Conservation (phyloP, 1,139 yeast genomes). For the Saccharomycopsis hybrid region DNA sequence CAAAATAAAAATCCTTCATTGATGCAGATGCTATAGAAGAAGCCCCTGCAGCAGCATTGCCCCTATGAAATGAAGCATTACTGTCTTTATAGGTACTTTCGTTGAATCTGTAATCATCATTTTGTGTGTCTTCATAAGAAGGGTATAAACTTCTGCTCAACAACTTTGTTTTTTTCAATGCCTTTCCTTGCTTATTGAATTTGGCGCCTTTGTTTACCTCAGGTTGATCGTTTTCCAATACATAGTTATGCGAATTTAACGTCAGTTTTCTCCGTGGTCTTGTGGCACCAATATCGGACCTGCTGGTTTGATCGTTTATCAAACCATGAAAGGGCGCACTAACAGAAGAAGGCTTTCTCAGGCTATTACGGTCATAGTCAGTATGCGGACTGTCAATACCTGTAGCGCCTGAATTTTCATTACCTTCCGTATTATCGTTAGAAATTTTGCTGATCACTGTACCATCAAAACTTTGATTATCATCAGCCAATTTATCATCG, state of each 20-base stretch:
- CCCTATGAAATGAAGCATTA: background rate
- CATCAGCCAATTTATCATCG: too few species aligned
- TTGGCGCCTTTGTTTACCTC: conserved; percentile 1
- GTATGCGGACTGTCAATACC: too few species aligned
- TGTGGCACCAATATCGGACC: too few species aligned
- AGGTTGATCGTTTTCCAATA: background rate
- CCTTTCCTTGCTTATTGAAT: conserved; percentile 11
- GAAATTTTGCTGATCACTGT: too few species aligned
- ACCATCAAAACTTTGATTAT: too few species aligned
- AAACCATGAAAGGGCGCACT: conserved; percentile 5
- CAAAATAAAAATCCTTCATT: conserved; percentile 7
- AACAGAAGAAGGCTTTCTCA: background rate
- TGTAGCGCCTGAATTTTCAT: too few species aligned
- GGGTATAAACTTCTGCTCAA: background rate
- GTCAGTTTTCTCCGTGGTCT: too few species aligned
- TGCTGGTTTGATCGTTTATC: conserved; percentile 7
- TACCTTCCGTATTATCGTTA: too few species aligned
- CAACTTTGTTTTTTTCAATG: conserved; percentile 5
- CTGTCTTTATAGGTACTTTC: background rate
- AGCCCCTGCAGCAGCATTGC: background rate
- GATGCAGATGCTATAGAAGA: conserved; percentile 12
- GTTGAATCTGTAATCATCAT: conserved; percentile 2
- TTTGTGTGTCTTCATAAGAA: conserved; percentile 4
- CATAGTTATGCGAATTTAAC: too few species aligned
- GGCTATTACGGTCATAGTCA: too few species aligned